These are phyloP conservation scores for Drechslerella stenobrocha DNA, from an alignment of 2,329 filamentous ascomycete genomes.

Conservation along the genomic window DNA sequence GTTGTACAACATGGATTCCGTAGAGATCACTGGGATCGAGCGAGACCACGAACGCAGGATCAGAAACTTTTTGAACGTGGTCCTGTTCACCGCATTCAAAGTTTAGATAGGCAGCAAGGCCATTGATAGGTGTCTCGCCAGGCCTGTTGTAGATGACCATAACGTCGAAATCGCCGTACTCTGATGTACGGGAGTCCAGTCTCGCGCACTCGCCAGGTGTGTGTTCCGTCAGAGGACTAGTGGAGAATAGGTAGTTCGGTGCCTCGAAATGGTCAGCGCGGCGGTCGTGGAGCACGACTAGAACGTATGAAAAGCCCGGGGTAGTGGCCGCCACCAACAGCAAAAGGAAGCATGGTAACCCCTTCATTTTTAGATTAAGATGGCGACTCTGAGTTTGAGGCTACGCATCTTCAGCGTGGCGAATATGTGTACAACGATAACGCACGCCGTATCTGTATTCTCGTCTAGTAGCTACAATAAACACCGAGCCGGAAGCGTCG, in stretches of 20 bases:
- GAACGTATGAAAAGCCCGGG: not conserved
- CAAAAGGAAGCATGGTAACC: no score
- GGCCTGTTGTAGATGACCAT: conserved; percentile 4
- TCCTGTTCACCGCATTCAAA: not conserved
- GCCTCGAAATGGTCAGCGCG: conserved; percentile 11
- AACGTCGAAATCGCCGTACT: conserved; percentile 6
- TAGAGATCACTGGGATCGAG: conserved; percentile 16
- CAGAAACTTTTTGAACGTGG: not conserved
- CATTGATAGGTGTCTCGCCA: not conserved
- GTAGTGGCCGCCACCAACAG: not conserved
- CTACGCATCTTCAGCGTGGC: no score
- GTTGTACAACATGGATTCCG: conserved; percentile 8
- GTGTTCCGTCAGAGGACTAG: not conserved
- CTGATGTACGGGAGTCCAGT: not conserved
- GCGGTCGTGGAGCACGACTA: not conserved
- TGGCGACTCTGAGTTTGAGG: no score
- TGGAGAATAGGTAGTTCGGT: conserved; percentile 5
- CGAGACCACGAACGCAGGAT: not conserved
- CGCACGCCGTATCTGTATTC: no score
- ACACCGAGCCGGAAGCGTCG: no score
- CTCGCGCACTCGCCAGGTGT: not conserved
- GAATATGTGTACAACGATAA: no score
- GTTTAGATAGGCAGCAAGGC: conserved; percentile 3
- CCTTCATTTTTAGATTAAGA: no score
- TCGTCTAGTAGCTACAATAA: no score